phyloP scores from a whole-genome alignment of 106 monocot genomes.

The Apostasia ramifera region DNA sequence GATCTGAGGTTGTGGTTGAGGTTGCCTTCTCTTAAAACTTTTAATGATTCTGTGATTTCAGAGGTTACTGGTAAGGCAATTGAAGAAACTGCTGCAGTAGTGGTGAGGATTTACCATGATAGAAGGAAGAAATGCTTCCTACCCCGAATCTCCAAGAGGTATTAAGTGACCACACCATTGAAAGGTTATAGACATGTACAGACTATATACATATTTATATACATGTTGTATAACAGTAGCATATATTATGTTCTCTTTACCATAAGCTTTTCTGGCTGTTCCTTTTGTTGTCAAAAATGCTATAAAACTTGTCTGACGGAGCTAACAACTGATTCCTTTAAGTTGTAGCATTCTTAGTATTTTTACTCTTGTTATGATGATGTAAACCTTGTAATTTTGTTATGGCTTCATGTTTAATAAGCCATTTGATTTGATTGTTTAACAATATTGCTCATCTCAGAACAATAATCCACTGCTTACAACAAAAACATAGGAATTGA shows the following conservation, averaged over 20 bases:
- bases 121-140: conserved; percentile 59
- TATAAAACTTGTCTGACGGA: not conserved
- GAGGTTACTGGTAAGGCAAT: conserved; percentile 89
- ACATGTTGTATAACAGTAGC: not conserved
- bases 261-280: not conserved
- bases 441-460: no score
- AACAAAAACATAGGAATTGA: no score
- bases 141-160: conserved; percentile 72
- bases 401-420: no score
- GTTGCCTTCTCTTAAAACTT: conserved; percentile 6
- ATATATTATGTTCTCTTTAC: no score
- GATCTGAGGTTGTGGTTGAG: not conserved
- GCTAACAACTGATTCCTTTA: no score
- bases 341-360: no score
- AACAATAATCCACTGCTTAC: no score
- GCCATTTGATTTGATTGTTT: no score
- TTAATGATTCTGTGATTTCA: conserved; percentile 17
- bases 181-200: not conserved
- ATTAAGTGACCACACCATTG: conserved; percentile 18
- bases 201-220: no score
- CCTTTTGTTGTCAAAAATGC: not conserved
- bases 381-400: no score
- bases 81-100: conserved; percentile 84
- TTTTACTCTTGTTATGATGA: no score
- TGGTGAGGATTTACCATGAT: conserved; percentile 76